Base-by-base conservation (phyloP, 805 yeast species). In the Saccharomycopsis sp. region DNA sequence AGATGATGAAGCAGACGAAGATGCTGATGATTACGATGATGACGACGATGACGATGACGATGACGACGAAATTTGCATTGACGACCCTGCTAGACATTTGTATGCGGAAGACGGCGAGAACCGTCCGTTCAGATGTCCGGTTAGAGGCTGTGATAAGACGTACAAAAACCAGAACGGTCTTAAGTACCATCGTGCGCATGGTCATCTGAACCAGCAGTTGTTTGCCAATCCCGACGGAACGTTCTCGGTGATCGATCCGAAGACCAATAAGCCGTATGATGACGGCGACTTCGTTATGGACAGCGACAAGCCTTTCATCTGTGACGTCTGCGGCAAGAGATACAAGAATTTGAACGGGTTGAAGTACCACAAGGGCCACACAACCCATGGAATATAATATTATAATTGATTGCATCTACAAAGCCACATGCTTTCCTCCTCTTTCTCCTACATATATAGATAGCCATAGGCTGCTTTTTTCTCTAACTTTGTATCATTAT, bases 241-340 rank as follows among this genome's bases (percentile, higher is more conserved):
- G 1, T 87, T 86, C 64, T 86, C 93, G 52, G 91, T 93, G 47
- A 87, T 93, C 61, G 97, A 94, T 72, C 99, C 99, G 12, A 89
- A 85, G 68, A 79, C 85, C 44, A 90, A 89, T 68, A 82, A 91
- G 58, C 96, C 97, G 8, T 89, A 89, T 69, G 89, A 93, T 47
- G 97, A 93, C 70, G 96, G 96, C 3, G 52, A 52, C 34, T 86
- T 90, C 73, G 96, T 92, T 22, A 81, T 90, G 82, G 99, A 94
- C 72, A 92, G 90, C 76, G 99, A 94, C 76, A 94, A 94, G 75
- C 99, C 99, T 44, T 94, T 93, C 72, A 81, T 97, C 69, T 94
- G 99, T 74, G 98, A 94, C 74, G 97, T 93, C 50, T 94, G 99
- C 75, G 98, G 98, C 60, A 94, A 93, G 74, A 78, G 99, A 58